These are phyloP conservation scores for Nissolia schottii DNA, from an alignment of 306 rosid species.

Conservation along the genomic window DNA sequence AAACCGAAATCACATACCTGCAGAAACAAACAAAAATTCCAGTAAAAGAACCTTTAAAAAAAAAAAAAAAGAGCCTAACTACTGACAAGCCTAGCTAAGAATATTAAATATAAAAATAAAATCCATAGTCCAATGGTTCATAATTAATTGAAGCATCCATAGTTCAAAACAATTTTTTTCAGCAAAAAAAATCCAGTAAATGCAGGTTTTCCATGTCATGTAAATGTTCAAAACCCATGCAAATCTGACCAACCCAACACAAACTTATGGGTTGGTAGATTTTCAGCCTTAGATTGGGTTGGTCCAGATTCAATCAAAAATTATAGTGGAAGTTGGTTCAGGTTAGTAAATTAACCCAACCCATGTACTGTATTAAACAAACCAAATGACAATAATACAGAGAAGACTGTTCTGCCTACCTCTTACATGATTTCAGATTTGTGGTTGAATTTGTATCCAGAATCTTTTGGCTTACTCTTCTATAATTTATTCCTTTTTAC, in stretches of 20 bases:
- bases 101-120: background rate
- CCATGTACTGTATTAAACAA: background rate
- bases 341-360: background rate
- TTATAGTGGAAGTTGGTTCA: background rate
- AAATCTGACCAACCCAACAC: background rate
- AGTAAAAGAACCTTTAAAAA: background rate
- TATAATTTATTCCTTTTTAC: background rate
- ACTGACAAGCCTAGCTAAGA: background rate
- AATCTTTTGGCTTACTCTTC: background rate
- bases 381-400: background rate
- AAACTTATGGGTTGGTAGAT: background rate
- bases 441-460: background rate
- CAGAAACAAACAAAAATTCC: background rate
- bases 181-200: background rate
- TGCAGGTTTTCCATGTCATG: background rate
- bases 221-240: background rate
- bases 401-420: background rate
- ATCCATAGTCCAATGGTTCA: background rate
- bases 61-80: background rate
- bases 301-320: background rate
- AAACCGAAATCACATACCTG: constrained; percentile 96
- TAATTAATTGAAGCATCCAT: background rate
- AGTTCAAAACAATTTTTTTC: background rate
- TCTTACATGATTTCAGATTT: background rate
- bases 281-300: background rate